A percentile compares a stretch with the other conserved stretches of the same genome.
Conservation (phyloP, 1,284 basidiomycete species). For the Pascua guehoae region DNA sequence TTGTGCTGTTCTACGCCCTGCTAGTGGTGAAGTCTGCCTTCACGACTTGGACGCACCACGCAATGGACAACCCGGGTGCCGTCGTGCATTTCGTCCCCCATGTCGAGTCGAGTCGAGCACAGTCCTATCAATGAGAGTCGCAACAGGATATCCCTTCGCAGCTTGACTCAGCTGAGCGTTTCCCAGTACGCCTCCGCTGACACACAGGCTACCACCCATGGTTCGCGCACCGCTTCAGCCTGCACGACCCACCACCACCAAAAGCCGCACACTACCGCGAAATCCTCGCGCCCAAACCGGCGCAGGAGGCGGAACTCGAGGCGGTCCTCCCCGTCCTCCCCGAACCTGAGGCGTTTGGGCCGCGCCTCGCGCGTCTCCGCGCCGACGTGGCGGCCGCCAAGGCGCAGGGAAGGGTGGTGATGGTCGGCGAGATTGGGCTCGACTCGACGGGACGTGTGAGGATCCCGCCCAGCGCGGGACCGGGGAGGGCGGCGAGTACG, state of each 20-base stretch:
- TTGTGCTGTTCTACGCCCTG: background rate
- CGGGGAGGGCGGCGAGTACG: too few species aligned
- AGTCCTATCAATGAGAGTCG: background rate
- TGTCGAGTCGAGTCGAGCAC: too few species aligned
- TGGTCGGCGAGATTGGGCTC: constrained; percentile 53
- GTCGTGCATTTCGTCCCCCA: too few species aligned
- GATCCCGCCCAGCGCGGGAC: background rate
- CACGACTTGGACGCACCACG: too few species aligned
- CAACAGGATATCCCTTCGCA: background rate
- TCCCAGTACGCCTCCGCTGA: too few species aligned
- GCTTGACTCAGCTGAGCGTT: too few species aligned
- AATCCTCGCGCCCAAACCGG: constrained; percentile 38
- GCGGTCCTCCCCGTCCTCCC: constrained; percentile 35
- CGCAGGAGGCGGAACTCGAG: constrained; percentile 16
- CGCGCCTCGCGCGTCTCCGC: constrained; percentile 24
- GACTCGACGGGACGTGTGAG: constrained; percentile 43
- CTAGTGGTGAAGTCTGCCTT: too few species aligned
- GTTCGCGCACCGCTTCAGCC: constrained; percentile 51
- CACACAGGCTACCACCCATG: constrained; percentile 51
- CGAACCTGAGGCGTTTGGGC: constrained; percentile 36
- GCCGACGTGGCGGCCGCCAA: constrained; percentile 19
- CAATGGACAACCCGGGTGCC: too few species aligned
- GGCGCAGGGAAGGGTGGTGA: constrained; percentile 27
- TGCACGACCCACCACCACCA: constrained; percentile 18
- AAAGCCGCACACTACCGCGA: constrained; percentile 48